These are phyloP conservation scores for Kluyveromyces lactis DNA, from an alignment of 805 yeast species.

Conservation along the genomic window DNA sequence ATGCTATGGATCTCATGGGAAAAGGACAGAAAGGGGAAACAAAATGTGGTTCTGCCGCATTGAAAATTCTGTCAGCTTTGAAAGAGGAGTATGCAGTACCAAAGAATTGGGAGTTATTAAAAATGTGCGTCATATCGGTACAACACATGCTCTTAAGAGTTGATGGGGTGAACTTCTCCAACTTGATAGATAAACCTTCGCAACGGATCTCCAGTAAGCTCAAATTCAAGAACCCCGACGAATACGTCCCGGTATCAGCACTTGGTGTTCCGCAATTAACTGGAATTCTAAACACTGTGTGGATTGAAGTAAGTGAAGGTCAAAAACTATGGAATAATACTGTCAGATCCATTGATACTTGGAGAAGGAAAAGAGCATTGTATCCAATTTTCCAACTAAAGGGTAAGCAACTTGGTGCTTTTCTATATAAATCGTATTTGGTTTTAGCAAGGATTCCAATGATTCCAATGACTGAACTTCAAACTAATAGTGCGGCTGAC, in stretches of 20 bases:
- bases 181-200: slow-evolving; percentile 1
- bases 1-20: too few relatives aligned
- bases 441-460: slow-evolving; percentile 29
- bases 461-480: slow-evolving; percentile 4
- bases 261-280: slow-evolving; percentile 3
- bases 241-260: slow-evolving; percentile 1
- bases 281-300: slow-evolving; percentile 2
- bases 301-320: slow-evolving; percentile 1
- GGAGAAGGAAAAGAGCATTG: not conserved
- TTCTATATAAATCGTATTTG: slow-evolving; percentile 46
- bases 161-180: slow-evolving; percentile 1
- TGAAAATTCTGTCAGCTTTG: not conserved
- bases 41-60: too few relatives aligned
- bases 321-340: slow-evolving; percentile 4
- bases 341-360: slow-evolving; percentile 1
- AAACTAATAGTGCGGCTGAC: not conserved
- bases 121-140: not conserved
- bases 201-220: not conserved
- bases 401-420: slow-evolving; percentile 26
- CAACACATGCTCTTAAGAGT: slow-evolving; percentile 1
- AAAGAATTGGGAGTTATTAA: not conserved
- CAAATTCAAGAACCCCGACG: slow-evolving; percentile 1
- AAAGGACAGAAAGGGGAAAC: too few relatives aligned
- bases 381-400: slow-evolving; percentile 1
- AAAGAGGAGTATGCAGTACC: not conserved